These are phyloP conservation scores for Nakataea oryzae DNA, from an alignment of 2,329 filamentous ascomycete species.

Conservation along the genomic window DNA sequence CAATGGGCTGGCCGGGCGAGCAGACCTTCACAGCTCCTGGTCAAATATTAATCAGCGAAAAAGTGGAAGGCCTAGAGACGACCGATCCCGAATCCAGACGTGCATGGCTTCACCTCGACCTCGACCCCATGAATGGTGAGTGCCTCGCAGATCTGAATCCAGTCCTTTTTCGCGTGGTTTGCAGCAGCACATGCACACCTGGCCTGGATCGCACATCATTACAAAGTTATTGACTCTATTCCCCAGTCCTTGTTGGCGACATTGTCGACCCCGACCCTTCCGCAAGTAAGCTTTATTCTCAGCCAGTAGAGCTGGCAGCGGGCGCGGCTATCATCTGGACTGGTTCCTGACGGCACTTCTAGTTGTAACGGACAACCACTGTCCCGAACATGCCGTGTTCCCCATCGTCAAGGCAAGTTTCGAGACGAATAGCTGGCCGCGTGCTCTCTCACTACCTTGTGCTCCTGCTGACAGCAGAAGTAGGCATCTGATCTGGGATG, in stretches of 20 bases:
- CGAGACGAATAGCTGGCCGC: not conserved
- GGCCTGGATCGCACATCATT: not conserved
- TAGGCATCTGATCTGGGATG: not conserved
- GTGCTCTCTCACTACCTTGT: not conserved
- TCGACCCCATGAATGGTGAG: not conserved
- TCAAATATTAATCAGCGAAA: not conserved
- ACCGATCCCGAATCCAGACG: not conserved
- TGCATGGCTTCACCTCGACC: not conserved
- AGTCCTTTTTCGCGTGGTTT: not conserved
- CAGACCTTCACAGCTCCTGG: not conserved
- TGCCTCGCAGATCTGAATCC: not conserved
- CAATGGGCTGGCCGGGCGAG: not conserved
- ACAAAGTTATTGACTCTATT: not conserved
- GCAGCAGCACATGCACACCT: not conserved
- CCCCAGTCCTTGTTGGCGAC: not conserved
- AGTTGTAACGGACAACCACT: not conserved
- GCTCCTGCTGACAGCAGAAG: not conserved
- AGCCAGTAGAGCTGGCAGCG: too few relatives aligned
- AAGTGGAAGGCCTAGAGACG: not conserved
- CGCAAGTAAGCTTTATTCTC: not conserved
- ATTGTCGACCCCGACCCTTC: too few relatives aligned
- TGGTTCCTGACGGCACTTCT: not conserved
- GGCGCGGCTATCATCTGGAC: not conserved
- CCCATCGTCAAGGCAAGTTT: not conserved
- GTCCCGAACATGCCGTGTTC: not conserved